Evolutionary conservation across 2,329 filamentous ascomycete genomes (phyloP).

Genomic region (Hirsutella rhossiliensis): DNA sequence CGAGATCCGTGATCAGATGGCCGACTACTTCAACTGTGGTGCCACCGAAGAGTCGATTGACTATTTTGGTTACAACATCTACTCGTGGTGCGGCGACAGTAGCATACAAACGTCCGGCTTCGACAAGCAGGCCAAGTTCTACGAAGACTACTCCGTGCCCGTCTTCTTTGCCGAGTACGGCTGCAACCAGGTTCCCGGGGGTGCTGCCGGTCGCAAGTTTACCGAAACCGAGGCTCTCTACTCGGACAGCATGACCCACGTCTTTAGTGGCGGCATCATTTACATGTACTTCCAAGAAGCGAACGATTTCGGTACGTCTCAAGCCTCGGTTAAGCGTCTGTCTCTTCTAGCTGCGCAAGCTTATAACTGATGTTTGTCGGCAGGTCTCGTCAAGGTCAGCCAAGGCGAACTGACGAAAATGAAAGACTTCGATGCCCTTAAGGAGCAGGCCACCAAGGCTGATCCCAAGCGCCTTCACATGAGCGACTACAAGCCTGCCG

Average conservation of each 20-base stretch:
- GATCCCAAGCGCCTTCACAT: conserved; percentile 54
- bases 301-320: conserved; percentile 66
- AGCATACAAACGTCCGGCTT: conserved; percentile 68
- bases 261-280: conserved; percentile 93
- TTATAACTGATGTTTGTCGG: background rate
- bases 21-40: conserved; percentile 92
- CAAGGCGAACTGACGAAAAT: conserved; percentile 52
- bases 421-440: conserved; percentile 63
- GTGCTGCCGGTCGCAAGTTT: conserved; percentile 60
- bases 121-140: conserved; percentile 72
- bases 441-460: conserved; percentile 55
- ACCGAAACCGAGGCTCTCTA: conserved; percentile 77
- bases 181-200: conserved; percentile 56
- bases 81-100: conserved; percentile 94
- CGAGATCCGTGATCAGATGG: conserved; percentile 68
- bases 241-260: conserved; percentile 64
- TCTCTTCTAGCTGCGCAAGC: background rate
- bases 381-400: conserved; percentile 53
- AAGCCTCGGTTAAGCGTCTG: background rate
- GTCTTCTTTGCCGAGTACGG: conserved; percentile 99
- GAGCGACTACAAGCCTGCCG: conserved; percentile 59
- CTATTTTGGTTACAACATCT: conserved; percentile 99
- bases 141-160: conserved; percentile 78
- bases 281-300: conserved; percentile 96
- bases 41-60: conserved; percentile 56